A percentile compares a stretch with the other conserved stretches of the same genome.
phyloP scores from a whole-genome alignment of 305 asterid species.

The Fraxinus angustifolia region DNA sequence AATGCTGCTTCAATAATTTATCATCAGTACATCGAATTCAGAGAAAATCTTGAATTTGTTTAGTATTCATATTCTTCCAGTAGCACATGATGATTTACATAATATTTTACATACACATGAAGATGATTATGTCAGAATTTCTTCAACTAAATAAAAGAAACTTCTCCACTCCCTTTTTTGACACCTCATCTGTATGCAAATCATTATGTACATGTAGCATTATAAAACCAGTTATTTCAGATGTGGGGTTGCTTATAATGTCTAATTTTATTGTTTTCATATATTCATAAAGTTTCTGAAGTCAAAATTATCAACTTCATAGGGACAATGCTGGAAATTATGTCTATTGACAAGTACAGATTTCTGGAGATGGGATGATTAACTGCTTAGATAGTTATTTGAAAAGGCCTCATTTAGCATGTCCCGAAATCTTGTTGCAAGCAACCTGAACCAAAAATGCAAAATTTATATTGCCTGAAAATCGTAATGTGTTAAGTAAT shows the following conservation, averaged over 20 bases:
- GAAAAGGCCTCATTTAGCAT: background rate
- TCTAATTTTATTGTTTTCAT: background rate
- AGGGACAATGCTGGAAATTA: background rate
- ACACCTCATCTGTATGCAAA: no score
- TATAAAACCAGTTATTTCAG: background rate
- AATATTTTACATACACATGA: no score
- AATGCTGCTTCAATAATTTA: slow-evolving; percentile 28
- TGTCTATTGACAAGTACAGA: background rate
- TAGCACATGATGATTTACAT: no score
- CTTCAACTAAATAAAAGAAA: no score
- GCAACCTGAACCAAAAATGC: background rate
- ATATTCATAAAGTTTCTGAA: background rate
- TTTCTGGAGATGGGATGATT: background rate
- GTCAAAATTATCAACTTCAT: background rate
- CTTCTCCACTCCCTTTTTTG: no score
- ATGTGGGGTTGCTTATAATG: background rate
- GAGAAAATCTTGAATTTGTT: slow-evolving; percentile 29
- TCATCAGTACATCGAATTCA: slow-evolving; percentile 30
- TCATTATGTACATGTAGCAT: no score
- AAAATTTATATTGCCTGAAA: background rate
- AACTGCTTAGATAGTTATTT: background rate
- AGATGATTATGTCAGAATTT: no score
- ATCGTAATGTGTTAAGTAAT: background rate
- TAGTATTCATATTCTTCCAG: background rate
- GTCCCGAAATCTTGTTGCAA: background rate